Evolutionary conservation across 2,329 filamentous ascomycete genomes (phyloP), one percentile per base, ranked within the genome.

Genomic region (Akanthomyces dipterigenus): DNA sequence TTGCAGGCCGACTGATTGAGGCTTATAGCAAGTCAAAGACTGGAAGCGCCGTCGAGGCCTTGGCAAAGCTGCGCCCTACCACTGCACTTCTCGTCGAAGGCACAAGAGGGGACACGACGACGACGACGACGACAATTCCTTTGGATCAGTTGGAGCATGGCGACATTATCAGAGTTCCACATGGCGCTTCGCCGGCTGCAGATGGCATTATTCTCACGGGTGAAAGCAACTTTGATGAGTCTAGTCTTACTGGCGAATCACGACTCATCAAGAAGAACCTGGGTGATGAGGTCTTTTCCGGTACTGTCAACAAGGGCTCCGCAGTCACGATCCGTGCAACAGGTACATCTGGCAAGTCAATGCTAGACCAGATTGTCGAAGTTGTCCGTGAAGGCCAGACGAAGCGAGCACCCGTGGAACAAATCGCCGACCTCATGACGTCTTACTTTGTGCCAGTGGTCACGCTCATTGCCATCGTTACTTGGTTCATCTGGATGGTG

Each of bases 11-110:
- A n/a, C 81, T 89, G 53, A 85, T 93, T 14, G 93, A 97, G 76
- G 88, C 90, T 1, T 96, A 95, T 76, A 96, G 90, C 80, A 96
- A 96, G 74, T 88, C 91, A 0, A 93, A 89, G 69, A 91, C 93
- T 0, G 92, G 92, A 1, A 89, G 96, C 71, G 93, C 93, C 0
- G 88, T 97, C 2, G 86, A 89, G 38, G 86, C 89, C 63, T 78
- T 97, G 5, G 88, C 88, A 2, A 91, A 88, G 64, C 80, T 97
- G 36, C 83, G 90, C 18, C 92, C 93, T 0, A 87, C 83, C 0
- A 89, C 90, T 57, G 92, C 93, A 1, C 77, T 89, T 3, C 78
- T 97, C 12, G 77, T 95, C 3, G 81, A 82, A 60, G 71, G 73
- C 48, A 71, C 70, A 2, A 64, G 70, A 1, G 70, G 68, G 1